Conservation (phyloP, 352 stramenopile genomes). For the Globisporangium canariense region DNA sequence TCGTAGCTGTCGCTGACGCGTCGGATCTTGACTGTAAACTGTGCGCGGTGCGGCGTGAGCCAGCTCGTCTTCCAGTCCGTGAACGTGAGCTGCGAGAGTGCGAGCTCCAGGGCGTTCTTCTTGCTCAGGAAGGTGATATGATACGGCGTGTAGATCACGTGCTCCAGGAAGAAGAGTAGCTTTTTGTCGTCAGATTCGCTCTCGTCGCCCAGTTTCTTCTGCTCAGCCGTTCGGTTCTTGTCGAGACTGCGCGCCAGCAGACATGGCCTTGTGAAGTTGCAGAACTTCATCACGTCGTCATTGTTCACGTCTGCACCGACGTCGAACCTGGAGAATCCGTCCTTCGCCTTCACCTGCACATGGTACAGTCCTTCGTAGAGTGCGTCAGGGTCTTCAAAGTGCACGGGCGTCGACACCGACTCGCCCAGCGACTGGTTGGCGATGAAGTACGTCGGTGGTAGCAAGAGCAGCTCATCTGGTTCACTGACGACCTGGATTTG, state of each 20-base stretch:
- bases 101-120: slow-evolving; percentile 28
- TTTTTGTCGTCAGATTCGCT: slow-evolving; percentile 14
- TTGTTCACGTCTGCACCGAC: slow-evolving; percentile 47
- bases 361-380: slow-evolving; percentile 36
- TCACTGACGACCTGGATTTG: slow-evolving; percentile 49
- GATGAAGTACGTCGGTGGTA: slow-evolving; percentile 40
- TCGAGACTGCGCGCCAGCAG: slow-evolving; percentile 32
- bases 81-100: slow-evolving; percentile 38
- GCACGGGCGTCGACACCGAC: slow-evolving; percentile 30
- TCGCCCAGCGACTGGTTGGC: slow-evolving; percentile 23
- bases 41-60: slow-evolving; percentile 18
- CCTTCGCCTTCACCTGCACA: slow-evolving; percentile 37
- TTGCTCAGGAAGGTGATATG: slow-evolving; percentile 44
- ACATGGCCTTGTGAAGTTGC: slow-evolving; percentile 47
- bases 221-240: slow-evolving; percentile 13
- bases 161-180: slow-evolving; percentile 25
- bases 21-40: slow-evolving; percentile 47
- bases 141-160: slow-evolving; percentile 31
- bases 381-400: slow-evolving; percentile 55
- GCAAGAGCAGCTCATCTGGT: slow-evolving; percentile 38
- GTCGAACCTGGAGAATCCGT: slow-evolving; percentile 33
- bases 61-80: slow-evolving; percentile 26
- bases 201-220: slow-evolving; percentile 20
- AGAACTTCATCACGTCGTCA: slow-evolving; percentile 51
- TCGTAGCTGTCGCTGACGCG: slow-evolving; percentile 20